phyloP scores from a whole-genome alignment of 768 basidiomycete genomes.

The Mycena floridula region DNA sequence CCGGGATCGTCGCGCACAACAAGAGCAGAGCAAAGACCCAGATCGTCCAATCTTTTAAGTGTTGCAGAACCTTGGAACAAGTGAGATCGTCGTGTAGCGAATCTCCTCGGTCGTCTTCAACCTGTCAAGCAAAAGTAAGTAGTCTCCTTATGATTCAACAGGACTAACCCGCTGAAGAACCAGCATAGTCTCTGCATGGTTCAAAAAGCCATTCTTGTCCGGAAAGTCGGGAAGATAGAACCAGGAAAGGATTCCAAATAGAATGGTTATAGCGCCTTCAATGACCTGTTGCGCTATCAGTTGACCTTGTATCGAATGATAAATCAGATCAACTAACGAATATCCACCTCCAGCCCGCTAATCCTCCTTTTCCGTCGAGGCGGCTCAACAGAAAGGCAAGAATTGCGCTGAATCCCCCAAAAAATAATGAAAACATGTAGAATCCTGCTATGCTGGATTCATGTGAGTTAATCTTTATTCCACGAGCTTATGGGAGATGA shows the following conservation, averaged over 20 bases:
- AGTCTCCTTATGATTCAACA: neutral
- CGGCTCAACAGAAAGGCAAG: neutral
- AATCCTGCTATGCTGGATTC: slow-evolving; percentile 39
- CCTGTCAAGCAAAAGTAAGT: slow-evolving; percentile 22
- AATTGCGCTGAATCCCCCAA: neutral
- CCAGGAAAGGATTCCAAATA: slow-evolving; percentile 32
- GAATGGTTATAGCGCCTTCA: slow-evolving; percentile 37
- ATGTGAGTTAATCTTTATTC: neutral
- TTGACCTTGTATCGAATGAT: neutral
- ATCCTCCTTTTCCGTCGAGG: slow-evolving; percentile 25
- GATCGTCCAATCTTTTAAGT: slow-evolving; percentile 39
- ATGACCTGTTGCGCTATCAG: slow-evolving; percentile 26
- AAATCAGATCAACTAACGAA: slow-evolving; percentile 24
- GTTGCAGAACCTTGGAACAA: slow-evolving; percentile 25
- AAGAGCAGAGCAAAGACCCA: no score
- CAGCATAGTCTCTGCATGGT: slow-evolving; percentile 35
- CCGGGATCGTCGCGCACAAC: no score
- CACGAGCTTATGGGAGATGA: neutral
- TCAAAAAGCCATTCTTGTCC: slow-evolving; percentile 39
- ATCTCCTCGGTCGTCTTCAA: slow-evolving; percentile 45
- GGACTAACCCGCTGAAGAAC: slow-evolving; percentile 1
- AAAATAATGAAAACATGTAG: slow-evolving; percentile 28
- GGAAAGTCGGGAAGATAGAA: slow-evolving; percentile 41
- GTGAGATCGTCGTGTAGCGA: slow-evolving; percentile 39
- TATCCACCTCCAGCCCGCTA: slow-evolving; percentile 46